Base-by-base conservation (phyloP, 2,329 filamentous ascomycete genomes). In the Chrysoporthe puriensis region DNA sequence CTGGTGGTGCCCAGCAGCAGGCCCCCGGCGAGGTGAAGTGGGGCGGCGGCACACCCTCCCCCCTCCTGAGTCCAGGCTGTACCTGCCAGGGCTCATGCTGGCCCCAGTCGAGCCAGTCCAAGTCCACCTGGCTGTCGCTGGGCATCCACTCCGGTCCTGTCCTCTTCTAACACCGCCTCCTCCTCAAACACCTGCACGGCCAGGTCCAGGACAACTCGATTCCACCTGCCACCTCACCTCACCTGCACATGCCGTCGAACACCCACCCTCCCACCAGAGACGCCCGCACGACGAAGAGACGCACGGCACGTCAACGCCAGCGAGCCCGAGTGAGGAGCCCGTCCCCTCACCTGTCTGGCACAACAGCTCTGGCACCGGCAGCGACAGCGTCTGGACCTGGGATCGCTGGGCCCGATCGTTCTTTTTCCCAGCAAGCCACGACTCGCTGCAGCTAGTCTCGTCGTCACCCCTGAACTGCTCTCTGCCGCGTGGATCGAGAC, bases 191-290 rank as follows among this genome's bases (percentile, higher is more conserved):
- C 34, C 36, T 43, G 57, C 57, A 59, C 40, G 32, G 57, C 57
- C 42, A 36, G 40, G 21, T 36, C 42, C 42, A 48, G 18, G 42
- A 61, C 43, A 34, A n/a, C 63, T 57, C 63, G 34, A 59, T 64
- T 32, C 59, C 63, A 63, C 63, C 58, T 68, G 62, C 54, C 63
- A 64, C 50, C 63, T 59, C 34, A 46, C 59, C 63, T 42, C 50
- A 61, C 52, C 54, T 69, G 63, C 48, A 46, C 54, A 63, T 54
- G 62, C 64, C 50, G 57, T 16, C n/a, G 21, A 21, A 44, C 50
- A 54, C 50, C 13, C 50, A 21, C 50, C 50, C 7, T 54, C 50
- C 50, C 21, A 54, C 50, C 21, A 32, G 50, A 54, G 26, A 54
- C 50, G 50, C 50, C 32, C 26, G 50, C 32, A 54, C 50, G 26